Percentiles rank a stretch among this genome's conserved stretches.
Evolutionary conservation across 768 basidiomycete genomes (phyloP).

Genomic region (Hericium alpestre): DNA sequence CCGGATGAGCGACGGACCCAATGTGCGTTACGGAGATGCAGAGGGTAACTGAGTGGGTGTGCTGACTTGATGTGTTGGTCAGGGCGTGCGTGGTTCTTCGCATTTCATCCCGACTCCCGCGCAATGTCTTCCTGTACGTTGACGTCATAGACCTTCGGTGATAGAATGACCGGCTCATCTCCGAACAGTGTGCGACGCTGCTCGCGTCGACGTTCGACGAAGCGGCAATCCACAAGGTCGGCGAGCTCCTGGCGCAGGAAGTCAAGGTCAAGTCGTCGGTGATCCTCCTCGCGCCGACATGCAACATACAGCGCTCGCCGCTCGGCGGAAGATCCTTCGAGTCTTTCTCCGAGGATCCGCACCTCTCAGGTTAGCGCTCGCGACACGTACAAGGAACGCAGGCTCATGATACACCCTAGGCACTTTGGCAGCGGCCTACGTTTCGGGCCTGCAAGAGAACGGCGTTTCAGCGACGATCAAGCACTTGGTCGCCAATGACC

Average conservation of each 20-base stretch:
- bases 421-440: slow-evolving; percentile 51
- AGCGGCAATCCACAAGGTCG: slow-evolving; percentile 43
- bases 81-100: slow-evolving; percentile 61
- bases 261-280: slow-evolving; percentile 56
- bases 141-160: neutral
- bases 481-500: slow-evolving; percentile 66
- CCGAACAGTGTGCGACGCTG: slow-evolving; percentile 49
- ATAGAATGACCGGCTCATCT: slow-evolving; percentile 1
- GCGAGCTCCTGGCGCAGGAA: slow-evolving; percentile 52
- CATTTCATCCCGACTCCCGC: slow-evolving; percentile 57
- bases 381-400: neutral
- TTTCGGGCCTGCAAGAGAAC: slow-evolving; percentile 56
- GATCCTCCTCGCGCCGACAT: slow-evolving; percentile 60
- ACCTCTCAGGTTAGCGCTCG: slow-evolving; percentile 39
- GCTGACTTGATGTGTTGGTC: neutral
- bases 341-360: slow-evolving; percentile 64
- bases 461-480: slow-evolving; percentile 66
- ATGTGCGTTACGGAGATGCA: slow-evolving; percentile 23
- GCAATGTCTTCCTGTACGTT: slow-evolving; percentile 48
- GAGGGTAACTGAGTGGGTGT: too few species aligned
- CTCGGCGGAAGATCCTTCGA: slow-evolving; percentile 57
- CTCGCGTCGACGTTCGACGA: slow-evolving; percentile 63
- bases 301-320: slow-evolving; percentile 62
- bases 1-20: slow-evolving; percentile 66
- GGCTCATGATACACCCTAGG: slow-evolving; percentile 24